Conservation (phyloP, 2,329 filamentous ascomycete species). For the Aspergillus tamarii region DNA sequence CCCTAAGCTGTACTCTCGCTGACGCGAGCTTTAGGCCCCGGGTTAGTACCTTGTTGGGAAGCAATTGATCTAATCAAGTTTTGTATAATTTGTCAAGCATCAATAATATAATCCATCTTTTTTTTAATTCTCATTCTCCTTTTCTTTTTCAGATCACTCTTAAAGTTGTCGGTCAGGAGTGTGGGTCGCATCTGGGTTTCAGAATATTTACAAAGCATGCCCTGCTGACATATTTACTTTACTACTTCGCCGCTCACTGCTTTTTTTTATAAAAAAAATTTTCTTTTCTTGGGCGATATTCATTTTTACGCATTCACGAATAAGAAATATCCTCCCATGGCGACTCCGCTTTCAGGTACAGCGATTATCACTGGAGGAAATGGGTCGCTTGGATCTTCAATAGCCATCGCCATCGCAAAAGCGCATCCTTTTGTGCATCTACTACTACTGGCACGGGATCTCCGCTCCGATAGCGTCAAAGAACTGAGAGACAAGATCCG, state of each 20-base stretch:
- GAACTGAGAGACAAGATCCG: conserved; percentile 33
- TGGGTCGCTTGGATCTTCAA: conserved; percentile 39
- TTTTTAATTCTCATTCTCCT: neutral
- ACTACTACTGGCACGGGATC: conserved; percentile 35
- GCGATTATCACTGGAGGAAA: conserved; percentile 43
- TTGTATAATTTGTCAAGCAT: neutral
- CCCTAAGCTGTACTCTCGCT: conserved; percentile 8
- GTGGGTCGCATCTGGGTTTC: neutral
- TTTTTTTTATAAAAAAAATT: neutral
- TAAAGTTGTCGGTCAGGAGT: neutral
- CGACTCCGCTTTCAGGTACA: conserved; percentile 38
- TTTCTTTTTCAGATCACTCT: neutral
- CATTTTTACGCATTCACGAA: neutral
- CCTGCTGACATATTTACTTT: conserved; percentile 4
- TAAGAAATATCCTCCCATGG: conserved; percentile 25
- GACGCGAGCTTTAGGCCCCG: neutral
- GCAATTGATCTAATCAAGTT: neutral
- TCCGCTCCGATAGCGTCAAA: conserved; percentile 33
- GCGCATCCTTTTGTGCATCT: conserved; percentile 41
- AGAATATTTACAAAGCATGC: conserved; percentile 1
- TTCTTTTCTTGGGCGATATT: neutral
- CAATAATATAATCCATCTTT: neutral
- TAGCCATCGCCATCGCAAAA: conserved; percentile 40
- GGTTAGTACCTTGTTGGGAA: conserved; percentile 2
- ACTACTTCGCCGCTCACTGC: neutral